Percentiles rank a stretch among this genome's conserved stretches.
Evolutionary conservation across 2,329 filamentous ascomycete genomes (phyloP).

Genomic region (Ceratocystis variospora): DNA sequence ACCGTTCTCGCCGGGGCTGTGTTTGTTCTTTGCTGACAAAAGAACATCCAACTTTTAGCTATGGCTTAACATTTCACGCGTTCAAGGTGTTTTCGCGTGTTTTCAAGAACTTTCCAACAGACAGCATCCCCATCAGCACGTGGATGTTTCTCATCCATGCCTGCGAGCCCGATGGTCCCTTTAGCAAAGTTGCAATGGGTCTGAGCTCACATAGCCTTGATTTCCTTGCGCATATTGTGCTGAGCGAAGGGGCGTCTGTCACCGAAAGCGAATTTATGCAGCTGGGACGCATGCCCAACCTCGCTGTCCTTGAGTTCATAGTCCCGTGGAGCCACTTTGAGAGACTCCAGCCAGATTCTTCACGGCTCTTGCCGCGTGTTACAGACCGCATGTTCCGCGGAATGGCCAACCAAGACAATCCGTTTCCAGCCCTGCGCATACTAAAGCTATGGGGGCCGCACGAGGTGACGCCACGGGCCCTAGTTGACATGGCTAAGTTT

Average conservation of each 20-base stretch:
- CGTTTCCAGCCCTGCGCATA: conserved; percentile 36
- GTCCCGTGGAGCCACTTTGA: conserved; percentile 24
- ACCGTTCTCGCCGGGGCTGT: background rate
- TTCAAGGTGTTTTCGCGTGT: conserved; percentile 9
- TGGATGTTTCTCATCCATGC: conserved; percentile 13
- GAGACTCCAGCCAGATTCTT: conserved; percentile 21
- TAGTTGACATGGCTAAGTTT: conserved; percentile 31
- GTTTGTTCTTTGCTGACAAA: background rate
- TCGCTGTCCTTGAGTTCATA: conserved; percentile 36
- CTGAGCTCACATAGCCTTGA: conserved; percentile 24
- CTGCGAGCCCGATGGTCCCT: conserved; percentile 10
- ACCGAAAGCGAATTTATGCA: conserved; percentile 29
- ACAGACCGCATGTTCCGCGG: conserved; percentile 34
- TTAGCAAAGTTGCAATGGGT: background rate
- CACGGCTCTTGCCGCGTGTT: conserved; percentile 27
- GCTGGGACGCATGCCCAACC: conserved; percentile 32
- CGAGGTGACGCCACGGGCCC: conserved; percentile 29
- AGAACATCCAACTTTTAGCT: background rate
- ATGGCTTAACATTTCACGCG: conserved; percentile 9
- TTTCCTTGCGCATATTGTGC: conserved; percentile 31
- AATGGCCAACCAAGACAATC: conserved; percentile 31
- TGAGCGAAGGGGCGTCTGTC: conserved; percentile 29
- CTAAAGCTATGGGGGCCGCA: conserved; percentile 32
- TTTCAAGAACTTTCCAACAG: background rate
- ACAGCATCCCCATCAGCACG: background rate